Base-by-base conservation (phyloP, 768 basidiomycete species). In the Naematelia aurantialba region DNA sequence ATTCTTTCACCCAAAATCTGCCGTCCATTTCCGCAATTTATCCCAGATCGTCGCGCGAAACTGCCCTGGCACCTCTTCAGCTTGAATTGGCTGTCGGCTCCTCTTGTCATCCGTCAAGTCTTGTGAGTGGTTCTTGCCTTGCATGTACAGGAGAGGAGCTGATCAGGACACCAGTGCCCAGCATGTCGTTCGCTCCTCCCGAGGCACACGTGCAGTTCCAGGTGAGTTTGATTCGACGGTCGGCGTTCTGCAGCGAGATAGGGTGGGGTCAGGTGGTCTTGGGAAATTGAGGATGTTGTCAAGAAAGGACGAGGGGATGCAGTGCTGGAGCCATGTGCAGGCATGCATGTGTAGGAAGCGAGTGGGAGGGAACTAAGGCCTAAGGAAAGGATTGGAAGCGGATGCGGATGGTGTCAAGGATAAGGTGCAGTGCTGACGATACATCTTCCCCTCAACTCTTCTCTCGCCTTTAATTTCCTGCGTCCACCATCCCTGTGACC, bases 111-210 rank as follows among this genome's bases (percentile, higher is more conserved):
- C 50, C 29, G 42, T 44, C 21, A 39, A 46, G 44, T 53, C n/a
- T 21, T 21, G 54, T 55, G 54, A 22, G n/a, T 17, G 10, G 39
- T 44, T 22, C 42, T 21, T 26, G 19, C 30, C 14, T 55, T 13
- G 45, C 24, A 30, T 42, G 50, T 30, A 44, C n/a, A 29, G 5
- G 19, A 24, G 48, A 47, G 19, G 21, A 26, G 21, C 50, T 52
- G 50, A 52, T 13, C 11, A 53, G 21, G 2, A 11, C 31, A 26
- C 30, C 25, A 45, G 65, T 62, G 70, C 66, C 73, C 76, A 80
- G 59, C 77, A 97, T 97, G 93, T 96, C 93, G 80, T 89, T 98
- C 81, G 92, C 93, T 76, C 86, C 92, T 60, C 94, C 92, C 59
- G 94, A 97, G 81, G 78, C 89, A 63, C 91, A 97, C 78, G 86